These are phyloP conservation scores for Hypoxylon lienhwacheense DNA, from an alignment of 495 filamentous ascomycete species.

Conservation along the genomic window DNA sequence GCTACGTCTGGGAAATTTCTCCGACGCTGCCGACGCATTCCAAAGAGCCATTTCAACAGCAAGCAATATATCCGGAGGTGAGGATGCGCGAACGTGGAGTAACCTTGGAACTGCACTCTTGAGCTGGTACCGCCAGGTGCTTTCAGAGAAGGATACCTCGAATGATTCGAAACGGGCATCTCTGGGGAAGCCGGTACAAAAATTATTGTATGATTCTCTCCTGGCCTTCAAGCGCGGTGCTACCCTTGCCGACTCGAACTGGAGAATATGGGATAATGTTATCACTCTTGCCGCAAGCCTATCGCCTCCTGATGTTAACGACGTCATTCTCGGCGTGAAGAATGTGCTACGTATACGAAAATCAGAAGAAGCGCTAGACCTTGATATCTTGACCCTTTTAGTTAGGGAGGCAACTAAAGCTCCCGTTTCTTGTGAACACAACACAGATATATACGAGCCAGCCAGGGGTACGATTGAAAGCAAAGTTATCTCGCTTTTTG, in stretches of 20 bases:
- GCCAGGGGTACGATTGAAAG: conserved; percentile 51
- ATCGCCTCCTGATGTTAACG: conserved; percentile 69
- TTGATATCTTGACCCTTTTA: conserved; percentile 67
- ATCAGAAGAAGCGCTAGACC: conserved; percentile 75
- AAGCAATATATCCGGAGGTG: conserved; percentile 69
- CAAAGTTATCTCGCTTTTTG: conserved; percentile 70
- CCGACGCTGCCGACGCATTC: conserved; percentile 85
- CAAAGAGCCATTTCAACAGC: conserved; percentile 62
- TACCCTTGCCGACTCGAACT: conserved; percentile 75
- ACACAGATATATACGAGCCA: conserved; percentile 43
- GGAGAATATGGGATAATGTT: conserved; percentile 94
- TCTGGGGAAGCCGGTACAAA: conserved; percentile 42
- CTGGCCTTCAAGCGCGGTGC: conserved; percentile 83
- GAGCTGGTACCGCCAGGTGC: conserved; percentile 45
- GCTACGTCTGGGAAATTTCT: conserved; percentile 73
- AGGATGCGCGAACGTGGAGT: conserved; percentile 90
- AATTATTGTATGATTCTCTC: conserved; percentile 72
- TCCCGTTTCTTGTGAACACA: conserved; percentile 39
- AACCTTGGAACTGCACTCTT: conserved; percentile 84
- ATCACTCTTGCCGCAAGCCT: conserved; percentile 80
- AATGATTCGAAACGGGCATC: conserved; percentile 33
- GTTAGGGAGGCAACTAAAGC: conserved; percentile 65
- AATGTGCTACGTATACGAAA: conserved; percentile 75
- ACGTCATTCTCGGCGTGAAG: conserved; percentile 71
- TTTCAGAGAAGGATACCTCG: conserved; percentile 41